Conservation (phyloP, 169 alveolate genomes). For the Cryptosporidium baileyi region DNA sequence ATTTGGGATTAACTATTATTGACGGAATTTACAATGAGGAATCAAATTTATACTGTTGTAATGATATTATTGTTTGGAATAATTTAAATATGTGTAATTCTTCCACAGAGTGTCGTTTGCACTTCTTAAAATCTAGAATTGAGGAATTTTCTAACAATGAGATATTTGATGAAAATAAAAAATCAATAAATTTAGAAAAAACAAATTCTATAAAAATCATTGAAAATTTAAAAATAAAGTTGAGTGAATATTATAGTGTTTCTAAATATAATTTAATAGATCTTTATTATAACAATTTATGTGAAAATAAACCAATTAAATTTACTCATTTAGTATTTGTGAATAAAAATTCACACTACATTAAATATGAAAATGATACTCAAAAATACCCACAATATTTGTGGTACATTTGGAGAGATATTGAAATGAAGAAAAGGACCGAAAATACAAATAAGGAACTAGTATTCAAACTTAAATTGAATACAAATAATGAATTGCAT, state of each 20-base stretch:
- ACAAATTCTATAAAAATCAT: neutral
- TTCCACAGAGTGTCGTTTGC: slow-evolving; percentile 48
- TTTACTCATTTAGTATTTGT: slow-evolving; percentile 14
- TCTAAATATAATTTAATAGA: neutral
- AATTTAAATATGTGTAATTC: slow-evolving; percentile 43
- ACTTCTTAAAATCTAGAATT: slow-evolving; percentile 18
- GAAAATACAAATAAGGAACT: neutral
- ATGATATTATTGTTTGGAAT: slow-evolving; percentile 60
- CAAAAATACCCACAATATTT: neutral
- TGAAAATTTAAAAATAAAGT: neutral
- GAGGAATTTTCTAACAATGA: neutral
- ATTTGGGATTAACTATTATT: slow-evolving; percentile 30
- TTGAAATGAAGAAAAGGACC: neutral
- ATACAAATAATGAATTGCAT: slow-evolving; percentile 7
- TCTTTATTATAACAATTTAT: neutral
- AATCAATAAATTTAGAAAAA: neutral
- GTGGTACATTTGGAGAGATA: neutral
- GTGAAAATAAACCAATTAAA: neutral
- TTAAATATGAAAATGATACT: neutral
- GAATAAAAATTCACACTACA: neutral
- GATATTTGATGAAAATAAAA: neutral
- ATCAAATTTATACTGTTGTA: slow-evolving; percentile 9
- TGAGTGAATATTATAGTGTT: neutral
- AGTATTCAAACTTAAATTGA: neutral
- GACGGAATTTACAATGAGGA: slow-evolving; percentile 44